Evolutionary conservation across 257 asterid species (phyloP).

Genomic region (Solanum etuberosum): DNA sequence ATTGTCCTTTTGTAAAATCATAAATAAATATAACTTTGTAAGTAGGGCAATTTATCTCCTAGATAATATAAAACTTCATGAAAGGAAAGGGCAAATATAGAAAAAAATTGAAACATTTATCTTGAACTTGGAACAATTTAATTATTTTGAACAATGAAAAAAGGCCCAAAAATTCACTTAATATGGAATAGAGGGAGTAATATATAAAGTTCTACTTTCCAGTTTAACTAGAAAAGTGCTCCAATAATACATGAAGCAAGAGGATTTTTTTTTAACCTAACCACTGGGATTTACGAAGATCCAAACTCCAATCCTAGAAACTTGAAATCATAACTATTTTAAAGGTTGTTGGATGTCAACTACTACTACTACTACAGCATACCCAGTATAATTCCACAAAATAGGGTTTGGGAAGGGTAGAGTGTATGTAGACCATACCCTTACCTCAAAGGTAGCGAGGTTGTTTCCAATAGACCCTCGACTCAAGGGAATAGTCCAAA

Average conservation of each 20-base stretch:
- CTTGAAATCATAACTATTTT: neutral
- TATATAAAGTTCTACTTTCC: neutral
- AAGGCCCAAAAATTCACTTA: neutral
- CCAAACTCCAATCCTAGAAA: neutral
- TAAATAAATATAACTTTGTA: too few relatives aligned
- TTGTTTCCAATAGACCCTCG: neutral
- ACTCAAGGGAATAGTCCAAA: neutral
- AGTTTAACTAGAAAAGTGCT: neutral
- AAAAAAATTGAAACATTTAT: neutral
- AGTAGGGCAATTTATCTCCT: too few relatives aligned
- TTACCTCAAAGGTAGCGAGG: too few relatives aligned
- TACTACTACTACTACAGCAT: too few relatives aligned
- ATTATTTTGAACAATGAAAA: too few relatives aligned
- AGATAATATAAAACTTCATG: too few relatives aligned
- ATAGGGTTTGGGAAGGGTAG: neutral
- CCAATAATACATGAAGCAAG: neutral
- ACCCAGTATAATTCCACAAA: neutral
- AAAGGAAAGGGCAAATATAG: neutral
- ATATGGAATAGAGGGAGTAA: neutral
- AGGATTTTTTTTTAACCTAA: neutral
- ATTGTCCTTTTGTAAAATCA: too few relatives aligned
- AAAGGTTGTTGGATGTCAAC: neutral
- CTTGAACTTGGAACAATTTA: neutral
- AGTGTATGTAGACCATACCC: too few relatives aligned
- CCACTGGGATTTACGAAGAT: neutral